Base-by-base conservation (phyloP, 2,329 filamentous ascomycete genomes). In the Fusarium temperatum region DNA sequence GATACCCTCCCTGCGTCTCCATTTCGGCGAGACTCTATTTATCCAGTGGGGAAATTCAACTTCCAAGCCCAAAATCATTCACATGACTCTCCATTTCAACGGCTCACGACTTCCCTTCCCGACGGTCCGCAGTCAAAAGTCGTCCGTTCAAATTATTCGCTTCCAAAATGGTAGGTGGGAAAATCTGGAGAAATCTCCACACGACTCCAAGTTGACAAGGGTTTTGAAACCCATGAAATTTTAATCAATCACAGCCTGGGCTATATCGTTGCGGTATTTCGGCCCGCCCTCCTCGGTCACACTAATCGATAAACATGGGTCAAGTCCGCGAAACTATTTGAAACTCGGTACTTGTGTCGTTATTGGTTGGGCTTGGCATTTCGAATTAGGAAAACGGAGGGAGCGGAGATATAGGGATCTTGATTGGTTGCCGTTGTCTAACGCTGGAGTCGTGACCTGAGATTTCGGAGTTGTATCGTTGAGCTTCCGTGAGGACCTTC, bases 141-240 rank as follows among this genome's bases (percentile, higher is more conserved):
- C 38, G 35, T 30, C 42, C 24, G 20, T 55, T 55, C 2, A 13
- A 48, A 28, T 36, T 32, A 28, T n/a, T 30, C 8, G 12, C 36
- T 45, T 24, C 22, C n/a, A 20, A 20, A 20, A 50, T 68, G 66
- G 66, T 68, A 68, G 66, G 66, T 68, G 66, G 66, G 38, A 68
- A 68, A 68, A 50, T 51, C 47, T 66, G 64, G 64, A 67, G 50
- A 60, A 36, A 66, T 35, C 28, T 9, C 35, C 20, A 39, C 45
- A 53, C 18, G 44, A 26, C 20, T 17, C n/a, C 41, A 35, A 22
- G 8, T 20, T 15, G 44, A 35, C 66, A 68, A 30, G 65, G 66
- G 38, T 63, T 20, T 32, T 68, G 65, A 68, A 68, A 68, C 66
- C 12, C 4, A 30, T 22, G 24, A 60, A 62, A 38, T 24, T 13